These are phyloP conservation scores for Graphilbum sp. DNA, from an alignment of 2,329 filamentous ascomycete species.

Conservation along the genomic window DNA sequence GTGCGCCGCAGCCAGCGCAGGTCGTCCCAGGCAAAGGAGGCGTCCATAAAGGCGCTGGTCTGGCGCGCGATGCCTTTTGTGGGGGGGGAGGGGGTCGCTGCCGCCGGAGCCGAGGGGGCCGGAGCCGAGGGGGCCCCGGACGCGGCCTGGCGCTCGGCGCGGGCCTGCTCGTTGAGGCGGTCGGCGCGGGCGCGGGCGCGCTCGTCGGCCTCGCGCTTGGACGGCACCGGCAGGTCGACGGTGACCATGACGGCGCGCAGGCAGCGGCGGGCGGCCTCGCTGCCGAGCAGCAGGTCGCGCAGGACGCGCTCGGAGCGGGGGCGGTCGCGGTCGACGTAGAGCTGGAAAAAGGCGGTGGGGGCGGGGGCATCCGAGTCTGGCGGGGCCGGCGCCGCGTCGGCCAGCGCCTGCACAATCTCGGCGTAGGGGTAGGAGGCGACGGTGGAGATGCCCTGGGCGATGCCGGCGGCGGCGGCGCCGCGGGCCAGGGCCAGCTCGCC, in stretches of 20 bases:
- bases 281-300: slow-evolving; percentile 6
- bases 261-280: slow-evolving; percentile 23
- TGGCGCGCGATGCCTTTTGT: slow-evolving; percentile 29
- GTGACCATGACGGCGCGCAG: slow-evolving; percentile 28
- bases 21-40: slow-evolving; percentile 32
- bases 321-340: slow-evolving; percentile 9
- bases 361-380: slow-evolving; percentile 23
- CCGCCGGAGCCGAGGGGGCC: too few species aligned
- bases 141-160: too few species aligned
- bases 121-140: too few species aligned
- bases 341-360: slow-evolving; percentile 10
- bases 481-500: slow-evolving; percentile 34
- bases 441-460: slow-evolving; percentile 26
- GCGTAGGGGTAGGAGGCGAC: slow-evolving; percentile 10
- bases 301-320: slow-evolving; percentile 2
- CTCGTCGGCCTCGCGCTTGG: slow-evolving; percentile 41
- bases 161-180: too few species aligned
- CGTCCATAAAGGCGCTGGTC: slow-evolving; percentile 34
- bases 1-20: slow-evolving; percentile 33
- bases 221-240: slow-evolving; percentile 37
- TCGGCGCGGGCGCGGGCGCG: slow-evolving; percentile 13
- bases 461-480: slow-evolving; percentile 27
- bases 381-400: slow-evolving; percentile 31
- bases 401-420: slow-evolving; percentile 22
- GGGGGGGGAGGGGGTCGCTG: too few species aligned